Conservation (phyloP, 164 flowering plant species). For the Amborella trichopoda region DNA sequence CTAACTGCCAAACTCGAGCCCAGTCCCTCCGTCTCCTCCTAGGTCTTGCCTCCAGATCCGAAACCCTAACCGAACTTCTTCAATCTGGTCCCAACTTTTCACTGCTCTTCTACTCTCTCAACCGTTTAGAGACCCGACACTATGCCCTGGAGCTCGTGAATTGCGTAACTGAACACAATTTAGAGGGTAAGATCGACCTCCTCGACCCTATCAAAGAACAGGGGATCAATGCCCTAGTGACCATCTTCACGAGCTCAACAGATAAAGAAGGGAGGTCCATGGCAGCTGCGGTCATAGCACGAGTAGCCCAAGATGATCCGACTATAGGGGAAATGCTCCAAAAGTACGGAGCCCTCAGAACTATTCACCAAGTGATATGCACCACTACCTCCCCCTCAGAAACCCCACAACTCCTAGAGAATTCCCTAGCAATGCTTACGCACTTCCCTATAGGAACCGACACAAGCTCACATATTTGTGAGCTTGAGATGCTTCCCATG, state of each 20-base stretch:
- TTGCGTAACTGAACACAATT: conserved; percentile 10
- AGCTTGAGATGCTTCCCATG: conserved; percentile 14
- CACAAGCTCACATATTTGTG: no score
- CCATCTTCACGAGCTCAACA: conserved; percentile 13
- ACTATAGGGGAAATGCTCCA: conserved; percentile 9
- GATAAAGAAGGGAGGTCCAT: conserved; percentile 10
- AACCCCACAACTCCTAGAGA: conserved; percentile 11
- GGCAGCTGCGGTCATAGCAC: conserved; percentile 17
- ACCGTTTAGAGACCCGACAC: conserved; percentile 4
- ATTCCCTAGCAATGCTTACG: conserved; percentile 14
- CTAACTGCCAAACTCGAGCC: conserved; percentile 1
- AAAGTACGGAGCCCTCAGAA: conserved; percentile 15
- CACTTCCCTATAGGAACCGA: no score
- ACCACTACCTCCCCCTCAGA: not conserved
- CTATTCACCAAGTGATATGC: conserved; percentile 14
- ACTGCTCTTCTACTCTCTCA: conserved; percentile 8
- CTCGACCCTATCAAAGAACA: conserved; percentile 12
- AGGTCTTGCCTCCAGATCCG: conserved; percentile 10
- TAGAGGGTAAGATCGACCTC: conserved; percentile 12
- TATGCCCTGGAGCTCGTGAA: conserved; percentile 14
- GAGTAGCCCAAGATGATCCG: conserved; percentile 13
- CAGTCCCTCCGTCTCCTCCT: conserved; percentile 8
- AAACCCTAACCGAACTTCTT: conserved; percentile 5
- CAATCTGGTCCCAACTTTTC: conserved; percentile 3
- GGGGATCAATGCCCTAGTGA: conserved; percentile 10